phyloP scores from a whole-genome alignment of 352 stramenopile genomes.

The Phytophthora podocarpi region DNA sequence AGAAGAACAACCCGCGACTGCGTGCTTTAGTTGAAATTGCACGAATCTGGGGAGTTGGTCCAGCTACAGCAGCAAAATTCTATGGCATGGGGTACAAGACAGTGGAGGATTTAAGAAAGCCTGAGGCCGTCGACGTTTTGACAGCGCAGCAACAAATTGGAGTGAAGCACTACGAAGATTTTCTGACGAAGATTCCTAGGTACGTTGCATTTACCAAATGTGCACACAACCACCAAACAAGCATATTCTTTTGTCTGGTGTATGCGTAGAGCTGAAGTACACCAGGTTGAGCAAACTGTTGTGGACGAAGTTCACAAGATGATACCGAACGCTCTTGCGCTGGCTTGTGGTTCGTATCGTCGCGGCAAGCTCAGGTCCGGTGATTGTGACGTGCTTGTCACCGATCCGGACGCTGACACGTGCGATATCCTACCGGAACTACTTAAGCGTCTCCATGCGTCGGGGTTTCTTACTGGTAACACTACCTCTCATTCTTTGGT shows the following conservation, averaged over 20 bases:
- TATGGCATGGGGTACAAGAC: constrained; percentile 79
- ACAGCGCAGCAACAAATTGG: constrained; percentile 77
- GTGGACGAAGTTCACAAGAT: constrained; percentile 71
- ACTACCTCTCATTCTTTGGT: background rate
- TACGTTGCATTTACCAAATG: background rate
- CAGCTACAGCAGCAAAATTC: constrained; percentile 71
- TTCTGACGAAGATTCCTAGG: constrained; percentile 79
- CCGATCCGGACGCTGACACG: constrained; percentile 65
- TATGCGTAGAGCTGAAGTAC: constrained; percentile 68
- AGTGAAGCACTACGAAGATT: constrained; percentile 82
- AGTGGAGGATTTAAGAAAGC: constrained; percentile 55
- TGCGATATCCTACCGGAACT: constrained; percentile 76
- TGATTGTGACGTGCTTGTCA: constrained; percentile 85
- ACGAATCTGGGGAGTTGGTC: constrained; percentile 82
- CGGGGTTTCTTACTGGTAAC: constrained; percentile 69
- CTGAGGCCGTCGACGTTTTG: constrained; percentile 44
- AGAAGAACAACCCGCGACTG: constrained; percentile 67
- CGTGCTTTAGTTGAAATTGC: constrained; percentile 64
- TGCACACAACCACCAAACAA: background rate
- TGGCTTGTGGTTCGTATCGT: constrained; percentile 83
- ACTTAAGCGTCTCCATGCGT: constrained; percentile 60
- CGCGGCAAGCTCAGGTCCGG: constrained; percentile 71
- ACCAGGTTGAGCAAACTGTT: constrained; percentile 76
- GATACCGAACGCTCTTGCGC: constrained; percentile 60
- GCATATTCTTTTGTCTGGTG: background rate